Base-by-base conservation (phyloP, 2,329 filamentous ascomycete genomes). In the Setomelanomma holmii region DNA sequence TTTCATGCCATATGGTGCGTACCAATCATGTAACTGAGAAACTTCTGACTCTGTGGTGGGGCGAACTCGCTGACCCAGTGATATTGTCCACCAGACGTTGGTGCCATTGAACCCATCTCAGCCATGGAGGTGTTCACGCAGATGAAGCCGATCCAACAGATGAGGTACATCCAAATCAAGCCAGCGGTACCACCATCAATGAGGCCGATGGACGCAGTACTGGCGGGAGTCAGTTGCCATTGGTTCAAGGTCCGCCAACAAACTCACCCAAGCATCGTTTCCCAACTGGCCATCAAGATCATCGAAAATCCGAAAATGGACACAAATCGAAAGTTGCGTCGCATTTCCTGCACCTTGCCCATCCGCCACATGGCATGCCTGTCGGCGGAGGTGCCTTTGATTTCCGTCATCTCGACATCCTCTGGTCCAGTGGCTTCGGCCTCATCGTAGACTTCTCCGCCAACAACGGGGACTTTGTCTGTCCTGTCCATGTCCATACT, bases 81-180 rank as follows among this genome's bases (percentile, higher is more conserved):
- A 17, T 62, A 62, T 17, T 61, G 58, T 8, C 58, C 58, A 14
- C 60, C 60, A 14, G 58, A 53, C 14, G 52, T 61, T n/a, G 61
- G 60, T 0, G 58, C 58, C 60, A 71, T 71, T 0, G 69, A 72
- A 5, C 61, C 63, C 70, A 73, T 73, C 27, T 71, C 68, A 2
- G 67, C 67, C 19, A 71, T 52, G 1, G 64, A 63, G 1, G 57
- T 50, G 2, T 46, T 58, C 4, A 71, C 67, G 23, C 51, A 67
- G 4, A 69, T 51, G 52, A 64, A 62, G 27, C 55, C 53, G 10
- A 63, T 58, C 5, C 50, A 54, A 10, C 45, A 45, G 1, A 51
- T 23, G 2, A 68, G 45, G 22, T 63, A 69, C 23, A 58, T 61
- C 59, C 67, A 72, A 7, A 72, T 69, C n/a, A 42, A 40, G 2